phyloP scores from a whole-genome alignment of 2,329 filamentous ascomycete species.

The Aspergillus versicolor region DNA sequence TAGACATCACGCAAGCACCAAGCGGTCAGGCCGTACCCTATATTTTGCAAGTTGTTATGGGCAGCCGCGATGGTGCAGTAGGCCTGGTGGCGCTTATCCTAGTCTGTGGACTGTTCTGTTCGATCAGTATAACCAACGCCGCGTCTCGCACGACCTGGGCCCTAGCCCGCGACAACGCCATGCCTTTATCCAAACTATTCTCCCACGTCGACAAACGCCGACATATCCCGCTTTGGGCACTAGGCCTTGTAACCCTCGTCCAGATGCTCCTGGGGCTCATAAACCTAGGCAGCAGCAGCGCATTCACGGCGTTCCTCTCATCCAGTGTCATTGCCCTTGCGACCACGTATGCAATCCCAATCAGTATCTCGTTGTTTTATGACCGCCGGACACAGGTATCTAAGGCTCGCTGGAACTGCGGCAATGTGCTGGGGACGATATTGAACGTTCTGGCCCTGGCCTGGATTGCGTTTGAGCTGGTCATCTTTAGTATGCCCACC shows the following conservation, averaged over 20 bases:
- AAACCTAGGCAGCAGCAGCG: constrained; percentile 48
- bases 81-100: constrained; percentile 29
- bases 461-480: constrained; percentile 55
- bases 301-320: constrained; percentile 52
- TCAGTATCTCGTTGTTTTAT: constrained; percentile 51
- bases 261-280: constrained; percentile 52
- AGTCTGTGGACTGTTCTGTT: constrained; percentile 29
- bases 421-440: constrained; percentile 40
- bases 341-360: constrained; percentile 57
- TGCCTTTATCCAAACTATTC: constrained; percentile 27
- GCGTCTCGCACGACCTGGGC: constrained; percentile 42
- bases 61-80: constrained; percentile 25
- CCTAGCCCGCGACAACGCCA: constrained; percentile 26
- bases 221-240: constrained; percentile 42
- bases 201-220: neutral
- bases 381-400: constrained; percentile 47
- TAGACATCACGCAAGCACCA: constrained; percentile 21
- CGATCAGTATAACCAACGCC: constrained; percentile 43
- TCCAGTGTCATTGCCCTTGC: constrained; percentile 59
- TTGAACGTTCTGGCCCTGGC: constrained; percentile 49
- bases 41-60: constrained; percentile 33
- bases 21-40: constrained; percentile 38
- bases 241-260: constrained; percentile 46
- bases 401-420: constrained; percentile 51
- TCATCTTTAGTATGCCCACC: constrained; percentile 56